Percentiles rank a stretch among this genome's conserved stretches.
Conservation (phyloP, 495 filamentous ascomycete genomes). For the Penicillium antarcticum region DNA sequence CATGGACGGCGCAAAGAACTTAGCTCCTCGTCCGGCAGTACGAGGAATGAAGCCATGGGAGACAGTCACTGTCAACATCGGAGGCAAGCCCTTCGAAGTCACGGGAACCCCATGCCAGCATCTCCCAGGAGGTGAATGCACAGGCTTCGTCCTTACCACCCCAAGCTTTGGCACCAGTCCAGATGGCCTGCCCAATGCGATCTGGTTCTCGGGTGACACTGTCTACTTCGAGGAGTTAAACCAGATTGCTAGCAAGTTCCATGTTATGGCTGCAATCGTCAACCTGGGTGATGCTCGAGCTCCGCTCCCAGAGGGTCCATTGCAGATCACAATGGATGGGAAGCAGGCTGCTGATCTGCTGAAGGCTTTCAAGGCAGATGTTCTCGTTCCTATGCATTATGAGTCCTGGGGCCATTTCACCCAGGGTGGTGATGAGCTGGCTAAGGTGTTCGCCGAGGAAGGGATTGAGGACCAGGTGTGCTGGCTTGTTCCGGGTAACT, state of each 20-base stretch:
- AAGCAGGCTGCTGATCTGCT: constrained; percentile 39
- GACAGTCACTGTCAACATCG: constrained; percentile 16
- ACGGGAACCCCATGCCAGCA: constrained; percentile 46
- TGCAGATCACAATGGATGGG: constrained; percentile 52
- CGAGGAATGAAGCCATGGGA: constrained; percentile 35
- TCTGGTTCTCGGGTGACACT: constrained; percentile 57
- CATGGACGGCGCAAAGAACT: constrained; percentile 41
- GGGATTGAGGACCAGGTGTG: constrained; percentile 21
- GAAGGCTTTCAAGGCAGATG: constrained; percentile 40
- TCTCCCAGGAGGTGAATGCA: constrained; percentile 45
- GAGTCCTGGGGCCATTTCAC: constrained; percentile 51
- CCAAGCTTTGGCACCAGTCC: constrained; percentile 34
- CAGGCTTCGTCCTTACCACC: constrained; percentile 43
- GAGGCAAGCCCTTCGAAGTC: constrained; percentile 23
- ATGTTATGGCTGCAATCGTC: constrained; percentile 22
- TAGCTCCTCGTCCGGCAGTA: constrained; percentile 40
- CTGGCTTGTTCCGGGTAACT: constrained; percentile 15
- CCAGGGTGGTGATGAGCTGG: constrained; percentile 25
- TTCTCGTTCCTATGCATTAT: constrained; percentile 52
- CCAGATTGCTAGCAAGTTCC: constrained; percentile 16
- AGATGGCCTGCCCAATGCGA: constrained; percentile 44
- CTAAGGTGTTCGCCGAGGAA: constrained; percentile 22
- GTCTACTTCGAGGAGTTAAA: constrained; percentile 46
- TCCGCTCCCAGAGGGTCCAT: constrained; percentile 17
- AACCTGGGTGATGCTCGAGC: constrained; percentile 31